These are phyloP conservation scores for Emmonsiellopsis sp. DNA, from an alignment of 2,329 filamentous ascomycete genomes.

Conservation along the genomic window DNA sequence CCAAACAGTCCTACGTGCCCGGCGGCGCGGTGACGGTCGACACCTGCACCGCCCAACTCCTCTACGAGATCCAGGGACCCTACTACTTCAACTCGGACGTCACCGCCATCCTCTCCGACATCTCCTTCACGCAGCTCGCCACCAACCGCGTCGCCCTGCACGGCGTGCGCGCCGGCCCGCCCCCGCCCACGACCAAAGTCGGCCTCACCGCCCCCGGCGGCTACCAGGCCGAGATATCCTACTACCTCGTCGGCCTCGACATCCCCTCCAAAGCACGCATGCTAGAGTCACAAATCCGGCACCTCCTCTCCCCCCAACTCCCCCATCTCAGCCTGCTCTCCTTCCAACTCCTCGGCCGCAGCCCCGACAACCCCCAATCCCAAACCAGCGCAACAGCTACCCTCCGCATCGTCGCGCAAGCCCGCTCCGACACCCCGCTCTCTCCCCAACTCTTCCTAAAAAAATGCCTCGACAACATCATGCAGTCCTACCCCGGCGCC, in stretches of 20 bases:
- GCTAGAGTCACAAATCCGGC: slow-evolving; percentile 38
- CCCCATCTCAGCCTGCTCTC: slow-evolving; percentile 23
- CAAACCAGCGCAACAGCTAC: slow-evolving; percentile 37
- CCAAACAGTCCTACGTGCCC: slow-evolving; percentile 31
- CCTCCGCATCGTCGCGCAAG: slow-evolving; percentile 39
- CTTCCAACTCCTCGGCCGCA: slow-evolving; percentile 24
- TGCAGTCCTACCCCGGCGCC: slow-evolving; percentile 32
- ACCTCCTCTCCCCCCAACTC: slow-evolving; percentile 24
- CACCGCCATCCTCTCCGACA: slow-evolving; percentile 42
- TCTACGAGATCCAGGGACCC: slow-evolving; percentile 48
- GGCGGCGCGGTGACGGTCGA: slow-evolving; percentile 39
- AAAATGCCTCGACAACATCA: slow-evolving; percentile 30
- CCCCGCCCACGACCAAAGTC: slow-evolving; percentile 44
- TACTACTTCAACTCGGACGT: slow-evolving; percentile 52
- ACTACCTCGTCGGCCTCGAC: slow-evolving; percentile 38
- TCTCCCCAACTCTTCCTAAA: slow-evolving; percentile 26
- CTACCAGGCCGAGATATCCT: slow-evolving; percentile 39
- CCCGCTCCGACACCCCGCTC: slow-evolving; percentile 29
- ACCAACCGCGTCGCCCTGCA: slow-evolving; percentile 42
- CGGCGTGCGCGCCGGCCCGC: slow-evolving; percentile 34
- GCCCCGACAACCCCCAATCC: slow-evolving; percentile 24
- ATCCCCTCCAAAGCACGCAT: slow-evolving; percentile 39
- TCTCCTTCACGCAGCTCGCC: slow-evolving; percentile 44
- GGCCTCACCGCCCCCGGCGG: slow-evolving; percentile 40
- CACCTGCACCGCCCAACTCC: slow-evolving; percentile 44